Base-by-base conservation (phyloP, 1,139 yeast species). In the Petasospora fabianii region DNA sequence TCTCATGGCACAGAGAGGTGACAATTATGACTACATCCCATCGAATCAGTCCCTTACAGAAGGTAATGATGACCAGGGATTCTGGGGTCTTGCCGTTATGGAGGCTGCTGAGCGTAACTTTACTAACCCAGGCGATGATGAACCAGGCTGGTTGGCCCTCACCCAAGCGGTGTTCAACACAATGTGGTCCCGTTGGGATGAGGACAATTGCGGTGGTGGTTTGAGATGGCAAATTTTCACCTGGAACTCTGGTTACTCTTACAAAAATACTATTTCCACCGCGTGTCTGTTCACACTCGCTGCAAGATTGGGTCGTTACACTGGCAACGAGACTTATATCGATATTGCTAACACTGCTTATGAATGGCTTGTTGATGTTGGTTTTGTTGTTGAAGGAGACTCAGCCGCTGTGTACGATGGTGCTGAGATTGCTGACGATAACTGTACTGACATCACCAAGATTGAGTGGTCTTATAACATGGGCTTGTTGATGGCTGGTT, bases 51-150 rank as follows among this genome's bases (percentile, higher is more conserved):
- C 94, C n/a, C 80, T 88, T 17, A 84, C 96, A 0, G 96, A 88
- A 66, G 97, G 97, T 61, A 88, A 88, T 59, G 97, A 88, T 72
- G 97, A 88, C 68, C 97, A 88, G 66, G 96, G 92, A 2, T 85
- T 88, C 60, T 88, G 96, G 97, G 97, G 96, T 3, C 72, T 88
- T 44, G 86, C 95, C 1, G 95, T 78, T 3, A 84, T 88, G 82
- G 80, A 76, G 13, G 96, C 96, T 3, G 87, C 94, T 0, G 97
- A 88, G 60, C 75, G 85, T 59, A 88, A 88, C 65, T 87, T 87
- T 57, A 66, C 86, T 3, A 84, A 85, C 57, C 96, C 97, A n/a
- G 36, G 17, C 35, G 55, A 64, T 27, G 70, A 61, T 49, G 55
- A 72, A 42, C 81, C 81, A 5, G 75, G 73, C 46, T 90, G 97